Evolutionary conservation across 345 rosid species (phyloP), one percentile per base, ranked within the genome.

Genomic region (Corchorus olitorius): DNA sequence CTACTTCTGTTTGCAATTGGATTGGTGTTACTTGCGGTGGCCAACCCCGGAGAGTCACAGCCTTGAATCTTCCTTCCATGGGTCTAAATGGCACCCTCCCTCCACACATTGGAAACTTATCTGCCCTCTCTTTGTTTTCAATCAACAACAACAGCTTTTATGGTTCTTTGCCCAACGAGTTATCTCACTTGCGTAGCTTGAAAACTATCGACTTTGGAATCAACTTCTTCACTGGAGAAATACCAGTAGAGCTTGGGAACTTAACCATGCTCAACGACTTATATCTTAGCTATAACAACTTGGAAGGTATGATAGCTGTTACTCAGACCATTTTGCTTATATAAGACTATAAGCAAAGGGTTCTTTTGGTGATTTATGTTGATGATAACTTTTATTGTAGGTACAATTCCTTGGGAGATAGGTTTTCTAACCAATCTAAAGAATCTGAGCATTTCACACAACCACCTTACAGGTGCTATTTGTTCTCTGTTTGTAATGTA

Each of bases 1-100:
- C 61, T n/a, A 9, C 72, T 16, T 61, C 75, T 19, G 78, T 79
- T 8, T 82, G 82, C 69, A 54, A 54, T 56, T 82, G 82, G 82
- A 14, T 73, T n/a, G 85, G 82, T 1, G 34, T 79, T 10, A 66
- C 69, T 68, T 82, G 85, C 41, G 61, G 54, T n/a, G n/a, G 19
- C 43, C 45, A 13, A 8, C 52, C 75, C 20, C 45, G 2, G 15
- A 60, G 76, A 56, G 78, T 82, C 50, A 39, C 50, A 43, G 76
- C 75, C 45, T 56, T 82, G 63, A 63, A 56, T 49, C 73, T 82
- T 59, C 19, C 82, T 0, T 72, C 14, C 60, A 54, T 79, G 78
- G 63, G 16, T 73, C 73, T 73, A 19, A 5, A 39, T 5, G 80
- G 82, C 50, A 82, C 76, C 58, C 11, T 82, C 11, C 78, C 85